These are phyloP conservation scores for Isabelozyma gotoi DNA, from an alignment of 805 yeast genomes.

Conservation along the genomic window DNA sequence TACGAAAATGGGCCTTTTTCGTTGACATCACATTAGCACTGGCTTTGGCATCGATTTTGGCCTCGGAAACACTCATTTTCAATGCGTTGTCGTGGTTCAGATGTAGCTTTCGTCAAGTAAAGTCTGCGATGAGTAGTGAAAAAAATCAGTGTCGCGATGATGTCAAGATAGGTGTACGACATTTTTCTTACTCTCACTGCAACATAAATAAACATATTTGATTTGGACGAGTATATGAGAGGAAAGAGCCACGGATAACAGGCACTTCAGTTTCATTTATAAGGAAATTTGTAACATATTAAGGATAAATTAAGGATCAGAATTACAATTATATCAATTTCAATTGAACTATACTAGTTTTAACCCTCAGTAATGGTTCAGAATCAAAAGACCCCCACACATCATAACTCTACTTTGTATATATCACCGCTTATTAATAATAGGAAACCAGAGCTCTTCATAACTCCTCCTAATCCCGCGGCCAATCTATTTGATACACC, in stretches of 20 bases:
- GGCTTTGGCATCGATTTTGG: too few species aligned
- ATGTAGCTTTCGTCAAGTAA: too few species aligned
- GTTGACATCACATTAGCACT: not conserved
- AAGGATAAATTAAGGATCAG: too few species aligned
- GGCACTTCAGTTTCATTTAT: too few species aligned
- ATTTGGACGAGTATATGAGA: too few species aligned
- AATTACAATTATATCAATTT: not conserved
- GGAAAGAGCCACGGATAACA: too few species aligned
- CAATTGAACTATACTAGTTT: not conserved
- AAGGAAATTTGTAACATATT: not conserved
- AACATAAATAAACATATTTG: not conserved
- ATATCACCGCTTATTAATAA: slow-evolving; percentile 64
- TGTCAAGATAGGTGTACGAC: not conserved
- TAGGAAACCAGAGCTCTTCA: slow-evolving; percentile 38
- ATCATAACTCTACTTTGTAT: slow-evolving; percentile 70
- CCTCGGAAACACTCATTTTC: not conserved
- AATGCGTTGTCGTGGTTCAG: too few species aligned
- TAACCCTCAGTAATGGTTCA: slow-evolving; percentile 14
- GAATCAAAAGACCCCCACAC: slow-evolving; percentile 42
- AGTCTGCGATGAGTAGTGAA: not conserved
- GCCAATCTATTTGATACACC: slow-evolving; percentile 42
- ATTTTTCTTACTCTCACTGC: not conserved
- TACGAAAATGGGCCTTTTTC: slow-evolving; percentile 55
- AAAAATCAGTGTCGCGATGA: not conserved
- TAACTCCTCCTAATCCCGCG: slow-evolving; percentile 51